Percentiles rank a stretch among this genome's conserved stretches.
Conservation (phyloP, 108 stramenopile species). For the Stephanodiscus triporus region DNA sequence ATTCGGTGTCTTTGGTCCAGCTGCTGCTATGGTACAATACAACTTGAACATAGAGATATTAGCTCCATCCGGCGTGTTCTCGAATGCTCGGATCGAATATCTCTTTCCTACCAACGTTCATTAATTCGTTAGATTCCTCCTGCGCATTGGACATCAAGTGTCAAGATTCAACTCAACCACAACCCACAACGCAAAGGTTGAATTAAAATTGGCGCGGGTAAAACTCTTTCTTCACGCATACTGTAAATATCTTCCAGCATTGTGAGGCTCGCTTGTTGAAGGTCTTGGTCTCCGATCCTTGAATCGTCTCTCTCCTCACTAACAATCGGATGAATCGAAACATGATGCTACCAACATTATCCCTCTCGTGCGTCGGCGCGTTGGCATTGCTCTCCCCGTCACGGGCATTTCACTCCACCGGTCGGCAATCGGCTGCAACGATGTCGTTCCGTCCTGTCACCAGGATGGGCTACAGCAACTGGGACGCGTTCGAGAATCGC, state of each 20-base stretch:
- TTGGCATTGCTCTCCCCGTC: slow-evolving; percentile 14
- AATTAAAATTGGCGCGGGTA: slow-evolving; percentile 5
- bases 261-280: neutral
- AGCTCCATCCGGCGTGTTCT: neutral
- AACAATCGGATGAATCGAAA: neutral
- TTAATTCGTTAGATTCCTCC: neutral
- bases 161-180: neutral
- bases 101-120: slow-evolving; percentile 5
- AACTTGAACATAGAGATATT: neutral
- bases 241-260: neutral
- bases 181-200: neutral
- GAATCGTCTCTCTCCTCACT: too few species aligned
- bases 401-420: slow-evolving; percentile 25
- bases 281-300: neutral
- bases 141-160: too few species aligned
- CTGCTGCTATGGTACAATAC: neutral
- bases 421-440: neutral
- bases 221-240: neutral
- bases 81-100: neutral
- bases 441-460: neutral
- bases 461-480: slow-evolving; percentile 33
- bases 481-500: slow-evolving; percentile 51
- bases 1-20: slow-evolving; percentile 2
- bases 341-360: slow-evolving; percentile 8
- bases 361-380: slow-evolving; percentile 4